Percentiles rank a stretch among this genome's conserved stretches.
Evolutionary conservation across 148 eudicot genomes (phyloP).

Genomic region (Camellia japonica): DNA sequence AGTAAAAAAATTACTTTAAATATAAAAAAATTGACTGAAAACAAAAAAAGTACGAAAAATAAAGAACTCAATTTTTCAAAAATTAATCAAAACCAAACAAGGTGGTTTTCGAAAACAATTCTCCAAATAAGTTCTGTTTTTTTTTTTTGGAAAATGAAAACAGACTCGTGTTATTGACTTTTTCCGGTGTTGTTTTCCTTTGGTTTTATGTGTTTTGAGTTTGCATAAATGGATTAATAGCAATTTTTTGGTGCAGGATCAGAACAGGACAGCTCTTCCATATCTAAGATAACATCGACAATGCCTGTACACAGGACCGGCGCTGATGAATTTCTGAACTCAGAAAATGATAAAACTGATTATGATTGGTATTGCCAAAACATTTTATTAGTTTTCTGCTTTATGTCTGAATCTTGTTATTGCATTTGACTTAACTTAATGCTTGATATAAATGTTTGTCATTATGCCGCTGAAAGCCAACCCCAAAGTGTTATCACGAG

Average conservation of each 20-base stretch:
- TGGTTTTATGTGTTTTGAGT: neutral
- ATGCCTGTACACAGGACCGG: slow-evolving; percentile 14
- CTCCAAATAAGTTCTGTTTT: too few species aligned
- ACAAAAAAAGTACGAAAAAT: too few species aligned
- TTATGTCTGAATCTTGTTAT: neutral
- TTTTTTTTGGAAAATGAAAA: too few species aligned
- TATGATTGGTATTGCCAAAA: slow-evolving; percentile 11
- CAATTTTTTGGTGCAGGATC: neutral
- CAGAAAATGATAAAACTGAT: slow-evolving; percentile 19
- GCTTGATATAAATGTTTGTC: neutral
- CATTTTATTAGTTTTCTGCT: neutral
- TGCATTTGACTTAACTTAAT: slow-evolving; percentile 8
- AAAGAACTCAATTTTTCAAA: too few species aligned
- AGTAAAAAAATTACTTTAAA: too few species aligned
- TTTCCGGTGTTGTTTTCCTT: neutral
- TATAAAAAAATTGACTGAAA: too few species aligned
- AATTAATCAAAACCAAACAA: too few species aligned
- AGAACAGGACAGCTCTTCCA: slow-evolving; percentile 10
- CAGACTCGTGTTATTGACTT: neutral
- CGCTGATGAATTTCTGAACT: slow-evolving; percentile 13
- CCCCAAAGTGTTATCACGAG: neutral
- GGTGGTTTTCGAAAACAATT: too few species aligned
- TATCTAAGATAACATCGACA: slow-evolving; percentile 1
- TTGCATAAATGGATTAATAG: neutral
- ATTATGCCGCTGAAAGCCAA: neutral